These are phyloP conservation scores for Chenopodium formosanum DNA, from an alignment of 148 eudicot genomes.

Conservation along the genomic window DNA sequence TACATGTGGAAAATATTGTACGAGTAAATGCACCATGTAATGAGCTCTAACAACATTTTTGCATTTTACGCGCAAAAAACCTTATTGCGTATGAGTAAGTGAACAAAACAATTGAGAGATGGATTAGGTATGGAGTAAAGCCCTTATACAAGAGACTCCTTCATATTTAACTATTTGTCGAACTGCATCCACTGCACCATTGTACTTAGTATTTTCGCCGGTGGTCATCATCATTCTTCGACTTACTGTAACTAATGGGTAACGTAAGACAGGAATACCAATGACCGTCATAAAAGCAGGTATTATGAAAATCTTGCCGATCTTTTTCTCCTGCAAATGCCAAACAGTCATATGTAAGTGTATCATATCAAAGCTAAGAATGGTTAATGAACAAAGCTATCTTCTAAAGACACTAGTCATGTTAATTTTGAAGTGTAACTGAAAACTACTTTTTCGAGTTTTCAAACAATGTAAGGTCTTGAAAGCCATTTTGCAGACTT, in stretches of 20 bases:
- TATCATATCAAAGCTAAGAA: background rate
- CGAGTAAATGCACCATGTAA: too few species aligned
- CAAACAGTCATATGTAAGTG: background rate
- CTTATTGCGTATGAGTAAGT: background rate
- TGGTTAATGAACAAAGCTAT: background rate
- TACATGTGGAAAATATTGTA: too few species aligned
- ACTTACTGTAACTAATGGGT: background rate
- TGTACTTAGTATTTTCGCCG: background rate
- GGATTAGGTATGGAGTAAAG: conserved; percentile 1
- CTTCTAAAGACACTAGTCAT: background rate
- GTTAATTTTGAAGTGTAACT: background rate
- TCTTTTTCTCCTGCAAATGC: background rate
- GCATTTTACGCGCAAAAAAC: background rate
- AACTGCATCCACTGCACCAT: conserved; percentile 17
- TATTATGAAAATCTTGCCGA: background rate
- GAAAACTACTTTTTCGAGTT: too few species aligned
- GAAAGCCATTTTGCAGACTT: too few species aligned
- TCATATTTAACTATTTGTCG: conserved; percentile 19
- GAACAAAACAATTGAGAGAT: background rate
- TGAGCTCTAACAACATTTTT: background rate
- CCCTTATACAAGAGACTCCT: conserved; percentile 25
- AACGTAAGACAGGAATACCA: background rate
- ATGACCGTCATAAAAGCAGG: background rate
- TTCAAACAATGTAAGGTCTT: too few species aligned
- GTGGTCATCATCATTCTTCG: background rate